Evolutionary conservation across 2,329 filamentous ascomycete genomes (phyloP).

Genomic region (Diatrype stigma): DNA sequence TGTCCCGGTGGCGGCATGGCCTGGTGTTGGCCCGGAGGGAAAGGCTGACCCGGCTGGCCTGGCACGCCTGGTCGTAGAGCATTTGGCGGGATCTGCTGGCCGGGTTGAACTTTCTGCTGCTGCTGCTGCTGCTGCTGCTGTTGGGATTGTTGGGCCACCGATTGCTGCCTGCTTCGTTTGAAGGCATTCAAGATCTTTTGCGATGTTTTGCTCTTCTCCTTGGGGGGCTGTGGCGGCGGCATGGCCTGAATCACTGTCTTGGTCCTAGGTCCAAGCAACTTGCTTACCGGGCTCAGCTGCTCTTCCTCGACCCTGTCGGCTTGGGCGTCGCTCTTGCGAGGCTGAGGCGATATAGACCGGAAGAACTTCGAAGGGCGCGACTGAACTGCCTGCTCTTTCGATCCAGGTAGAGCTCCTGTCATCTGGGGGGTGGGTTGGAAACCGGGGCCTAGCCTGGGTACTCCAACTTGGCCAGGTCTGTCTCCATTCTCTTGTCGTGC

Average conservation of each 20-base stretch:
- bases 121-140: slow-evolving; percentile 7
- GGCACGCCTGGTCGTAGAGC: slow-evolving; percentile 3
- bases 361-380: slow-evolving; percentile 1
- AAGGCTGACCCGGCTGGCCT: not conserved
- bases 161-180: slow-evolving; percentile 22
- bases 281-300: slow-evolving; percentile 17
- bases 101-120: slow-evolving; percentile 3
- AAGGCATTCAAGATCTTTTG: slow-evolving; percentile 27
- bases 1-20: slow-evolving; percentile 9
- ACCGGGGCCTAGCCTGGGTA: not conserved
- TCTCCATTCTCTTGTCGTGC: not conserved
- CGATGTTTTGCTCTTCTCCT: slow-evolving; percentile 25
- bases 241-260: slow-evolving; percentile 12
- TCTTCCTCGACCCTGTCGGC: not conserved
- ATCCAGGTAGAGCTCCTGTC: slow-evolving; percentile 4
- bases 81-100: slow-evolving; percentile 9
- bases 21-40: not conserved
- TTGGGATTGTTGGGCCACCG: slow-evolving; percentile 10
- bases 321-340: slow-evolving; percentile 14
- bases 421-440: not conserved
- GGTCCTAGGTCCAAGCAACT: slow-evolving; percentile 23
- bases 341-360: slow-evolving; percentile 10
- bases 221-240: slow-evolving; percentile 10
- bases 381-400: not conserved
- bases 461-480: not conserved